These are phyloP conservation scores for Elaeis oleifera DNA, from an alignment of 202 grass and related monocot species.

Conservation along the genomic window DNA sequence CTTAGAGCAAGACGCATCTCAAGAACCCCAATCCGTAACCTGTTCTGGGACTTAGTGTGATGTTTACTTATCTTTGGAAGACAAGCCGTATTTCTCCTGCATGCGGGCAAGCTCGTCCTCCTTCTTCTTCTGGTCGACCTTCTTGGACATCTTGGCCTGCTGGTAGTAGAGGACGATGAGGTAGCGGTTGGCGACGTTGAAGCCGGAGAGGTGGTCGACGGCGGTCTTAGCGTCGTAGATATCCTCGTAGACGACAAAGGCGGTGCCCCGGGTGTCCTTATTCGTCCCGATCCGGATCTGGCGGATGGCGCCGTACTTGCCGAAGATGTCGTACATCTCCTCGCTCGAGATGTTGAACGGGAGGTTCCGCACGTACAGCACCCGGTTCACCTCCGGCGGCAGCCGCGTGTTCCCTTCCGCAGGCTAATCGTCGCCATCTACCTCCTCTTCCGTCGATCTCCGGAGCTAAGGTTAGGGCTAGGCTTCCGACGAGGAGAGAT, in stretches of 20 bases:
- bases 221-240: conserved; percentile 99
- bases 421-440: conserved; percentile 72
- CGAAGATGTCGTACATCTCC: conserved; percentile 99
- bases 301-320: conserved; percentile 98
- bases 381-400: conserved; percentile 90
- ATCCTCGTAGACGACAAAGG: conserved; percentile 98
- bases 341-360: conserved; percentile 99
- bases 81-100: conserved; percentile 78
- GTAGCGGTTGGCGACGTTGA: conserved; percentile 99
- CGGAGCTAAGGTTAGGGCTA: too few species aligned
- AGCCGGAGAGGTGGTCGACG: conserved; percentile 97
- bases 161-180: conserved; percentile 99
- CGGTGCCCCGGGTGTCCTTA: conserved; percentile 94
- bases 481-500: too few species aligned
- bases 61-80: too few species aligned
- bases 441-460: too few species aligned
- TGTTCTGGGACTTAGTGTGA: too few species aligned
- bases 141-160: conserved; percentile 91
- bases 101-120: conserved; percentile 83
- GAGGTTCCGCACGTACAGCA: conserved; percentile 95
- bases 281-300: conserved; percentile 90
- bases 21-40: too few species aligned
- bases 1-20: too few species aligned
- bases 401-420: conserved; percentile 76
- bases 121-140: conserved; percentile 81